Evolutionary conservation across 495 filamentous ascomycete genomes (phyloP), one percentile per base, ranked within the genome.

Genomic region (Penicillium bovifimosum): DNA sequence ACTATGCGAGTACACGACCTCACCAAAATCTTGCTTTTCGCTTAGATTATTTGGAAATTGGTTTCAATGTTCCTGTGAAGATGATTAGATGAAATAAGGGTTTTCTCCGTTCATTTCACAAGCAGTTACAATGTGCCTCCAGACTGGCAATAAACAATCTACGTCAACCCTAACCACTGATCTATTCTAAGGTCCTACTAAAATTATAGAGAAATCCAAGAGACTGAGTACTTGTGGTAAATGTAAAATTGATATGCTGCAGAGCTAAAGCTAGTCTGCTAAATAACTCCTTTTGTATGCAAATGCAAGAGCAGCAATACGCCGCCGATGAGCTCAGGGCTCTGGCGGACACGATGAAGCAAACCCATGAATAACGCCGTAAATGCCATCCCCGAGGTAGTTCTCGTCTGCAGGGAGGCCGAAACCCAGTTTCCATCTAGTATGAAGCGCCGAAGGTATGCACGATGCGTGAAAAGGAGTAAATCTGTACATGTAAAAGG

Each of bases 361-460:
- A 2, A 34, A 54, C 48, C 17, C 41, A 47, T 48, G 14, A 53
- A 54, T 34, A 65, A 68, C 62, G 66, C 64, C 68, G 40, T 41
- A 47, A 6, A 53, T 42, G 47, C 56, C 54, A 55, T 50, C 54
- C 55, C 46, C 45, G 27, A 51, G 16, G 29, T 6, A n/a, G 18
- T 20, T 14, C 2, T 27, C 40, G 26, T 31, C 20, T 34, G 41
- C 26, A 32, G 50, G 42, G 38, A 54, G 52, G 46, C 51, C 13
- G 36, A 56, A 24, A 28, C 50, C 47, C 42, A 47, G 48, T 50
- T 43, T 34, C 60, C 59, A 49, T 70, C 69, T 70, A 70, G 54
- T 36, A 59, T 55, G 44, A 35, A 70, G 64, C 68, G 66, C 68
- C 68, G 32, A 49, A 54, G 24, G 41, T 50, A 73, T 68, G 70